Evolutionary conservation across 176 grass and related monocot species (phyloP).

Genomic region (Carex scoparia): DNA sequence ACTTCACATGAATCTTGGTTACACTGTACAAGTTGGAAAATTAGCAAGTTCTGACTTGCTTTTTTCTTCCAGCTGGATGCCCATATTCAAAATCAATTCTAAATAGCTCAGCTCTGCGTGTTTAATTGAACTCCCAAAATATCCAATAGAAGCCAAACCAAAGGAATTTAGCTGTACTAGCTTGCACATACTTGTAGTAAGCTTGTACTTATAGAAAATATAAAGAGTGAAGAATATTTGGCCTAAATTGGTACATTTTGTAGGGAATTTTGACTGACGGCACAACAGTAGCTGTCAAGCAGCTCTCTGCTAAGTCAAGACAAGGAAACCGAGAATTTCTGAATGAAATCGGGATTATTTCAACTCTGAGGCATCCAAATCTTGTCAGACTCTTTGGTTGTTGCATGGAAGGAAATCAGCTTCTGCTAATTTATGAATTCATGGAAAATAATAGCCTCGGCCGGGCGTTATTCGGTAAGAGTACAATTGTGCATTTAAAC

Average conservation of each 20-base stretch:
- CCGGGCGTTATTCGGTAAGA: slow-evolving; percentile 77
- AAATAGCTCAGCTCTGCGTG: neutral
- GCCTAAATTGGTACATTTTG: slow-evolving; percentile 16
- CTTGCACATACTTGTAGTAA: neutral
- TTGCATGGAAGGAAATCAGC: slow-evolving; percentile 78
- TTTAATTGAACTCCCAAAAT: neutral
- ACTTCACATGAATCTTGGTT: neutral
- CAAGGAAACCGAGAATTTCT: slow-evolving; percentile 92
- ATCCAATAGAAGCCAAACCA: neutral
- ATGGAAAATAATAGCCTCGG: slow-evolving; percentile 90
- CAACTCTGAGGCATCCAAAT: slow-evolving; percentile 81
- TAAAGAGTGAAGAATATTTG: neutral
- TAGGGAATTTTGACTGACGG: slow-evolving; percentile 67
- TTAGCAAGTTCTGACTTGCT: neutral
- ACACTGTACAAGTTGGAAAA: neutral
- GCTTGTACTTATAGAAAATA: neutral
- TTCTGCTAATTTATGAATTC: slow-evolving; percentile 79
- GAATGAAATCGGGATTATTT: slow-evolving; percentile 94
- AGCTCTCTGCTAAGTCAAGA: slow-evolving; percentile 68
- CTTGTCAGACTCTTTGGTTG: slow-evolving; percentile 86
- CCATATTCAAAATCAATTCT: neutral
- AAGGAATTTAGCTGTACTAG: neutral
- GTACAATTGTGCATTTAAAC: neutral
- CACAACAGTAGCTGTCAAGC: slow-evolving; percentile 73
- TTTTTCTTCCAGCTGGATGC: neutral